Evolutionary conservation across 2,329 filamentous ascomycete species (phyloP).

Genomic region (Aspergillus versicolor): DNA sequence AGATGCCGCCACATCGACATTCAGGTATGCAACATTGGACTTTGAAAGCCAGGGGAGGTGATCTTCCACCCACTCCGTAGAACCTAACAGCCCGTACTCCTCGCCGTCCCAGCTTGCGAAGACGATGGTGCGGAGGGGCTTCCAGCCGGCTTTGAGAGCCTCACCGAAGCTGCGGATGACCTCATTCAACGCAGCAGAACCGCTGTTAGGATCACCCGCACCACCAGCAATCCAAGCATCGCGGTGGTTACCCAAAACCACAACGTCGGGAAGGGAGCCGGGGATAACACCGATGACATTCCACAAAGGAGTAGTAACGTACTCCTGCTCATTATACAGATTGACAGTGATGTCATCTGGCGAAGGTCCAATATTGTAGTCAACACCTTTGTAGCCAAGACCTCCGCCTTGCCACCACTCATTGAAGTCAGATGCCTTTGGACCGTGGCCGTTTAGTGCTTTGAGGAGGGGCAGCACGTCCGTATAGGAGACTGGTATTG

Average conservation of each 20-base stretch:
- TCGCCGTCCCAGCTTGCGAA: conserved; percentile 84
- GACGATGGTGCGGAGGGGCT: conserved; percentile 83
- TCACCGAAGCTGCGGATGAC: conserved; percentile 72
- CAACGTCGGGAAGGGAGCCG: conserved; percentile 76
- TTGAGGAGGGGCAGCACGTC: conserved; percentile 87
- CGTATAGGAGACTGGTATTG: conserved; percentile 82
- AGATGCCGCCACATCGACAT: conserved; percentile 73
- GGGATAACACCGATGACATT: conserved; percentile 92
- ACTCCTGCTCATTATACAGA: conserved; percentile 75
- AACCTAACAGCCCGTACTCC: conserved; percentile 83
- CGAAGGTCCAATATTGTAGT: conserved; percentile 83
- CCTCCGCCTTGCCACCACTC: conserved; percentile 72
- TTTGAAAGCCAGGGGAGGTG: conserved; percentile 76
- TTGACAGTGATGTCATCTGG: conserved; percentile 71
- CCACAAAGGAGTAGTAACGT: conserved; percentile 80
- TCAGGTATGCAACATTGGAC: conserved; percentile 77
- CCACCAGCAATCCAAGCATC: conserved; percentile 90
- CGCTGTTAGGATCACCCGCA: conserved; percentile 78
- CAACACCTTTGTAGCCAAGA: conserved; percentile 73
- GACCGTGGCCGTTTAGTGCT: conserved; percentile 85
- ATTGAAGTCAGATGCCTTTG: conserved; percentile 71
- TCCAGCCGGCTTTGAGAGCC: conserved; percentile 73
- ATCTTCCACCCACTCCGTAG: conserved; percentile 92
- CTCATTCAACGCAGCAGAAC: conserved; percentile 76
- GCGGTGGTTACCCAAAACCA: conserved; percentile 88